phyloP scores from a whole-genome alignment of 441 rosid species.

The Hura crepitans region DNA sequence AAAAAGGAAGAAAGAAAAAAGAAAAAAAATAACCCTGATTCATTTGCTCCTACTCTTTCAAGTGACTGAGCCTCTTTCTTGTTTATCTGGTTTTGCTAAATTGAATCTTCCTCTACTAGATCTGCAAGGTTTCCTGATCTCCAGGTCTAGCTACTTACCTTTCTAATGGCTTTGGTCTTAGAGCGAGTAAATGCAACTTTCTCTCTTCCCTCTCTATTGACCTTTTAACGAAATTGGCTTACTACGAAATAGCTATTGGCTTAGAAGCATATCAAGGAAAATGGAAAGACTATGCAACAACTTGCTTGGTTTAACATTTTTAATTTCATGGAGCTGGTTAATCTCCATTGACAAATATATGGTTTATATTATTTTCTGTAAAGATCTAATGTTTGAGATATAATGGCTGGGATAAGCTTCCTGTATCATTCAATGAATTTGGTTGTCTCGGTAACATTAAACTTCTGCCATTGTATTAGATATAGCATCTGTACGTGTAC shows the following conservation, averaged over 20 bases:
- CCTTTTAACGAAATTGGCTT: background rate
- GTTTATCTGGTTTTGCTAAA: background rate
- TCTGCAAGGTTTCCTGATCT: background rate
- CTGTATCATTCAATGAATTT: conserved; percentile 1
- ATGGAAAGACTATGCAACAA: background rate
- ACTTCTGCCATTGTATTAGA: background rate
- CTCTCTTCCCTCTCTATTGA: background rate
- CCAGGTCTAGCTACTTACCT: background rate
- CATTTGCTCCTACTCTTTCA: background rate
- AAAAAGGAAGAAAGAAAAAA: background rate
- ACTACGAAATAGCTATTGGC: background rate
- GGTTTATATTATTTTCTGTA: background rate
- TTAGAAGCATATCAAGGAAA: background rate
- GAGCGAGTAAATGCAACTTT: background rate
- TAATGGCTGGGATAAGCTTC: background rate
- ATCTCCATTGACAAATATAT: background rate
- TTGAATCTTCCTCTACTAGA: background rate
- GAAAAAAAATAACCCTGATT: background rate
- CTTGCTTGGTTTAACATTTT: background rate
- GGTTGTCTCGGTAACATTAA: background rate
- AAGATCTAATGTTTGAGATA: background rate
- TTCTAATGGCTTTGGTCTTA: background rate
- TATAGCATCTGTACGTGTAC: background rate
- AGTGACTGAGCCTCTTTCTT: background rate
- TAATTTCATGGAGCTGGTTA: background rate